phyloP scores from a whole-genome alignment of 2,329 filamentous ascomycete genomes.

The Teratosphaeria epicoccoides region DNA sequence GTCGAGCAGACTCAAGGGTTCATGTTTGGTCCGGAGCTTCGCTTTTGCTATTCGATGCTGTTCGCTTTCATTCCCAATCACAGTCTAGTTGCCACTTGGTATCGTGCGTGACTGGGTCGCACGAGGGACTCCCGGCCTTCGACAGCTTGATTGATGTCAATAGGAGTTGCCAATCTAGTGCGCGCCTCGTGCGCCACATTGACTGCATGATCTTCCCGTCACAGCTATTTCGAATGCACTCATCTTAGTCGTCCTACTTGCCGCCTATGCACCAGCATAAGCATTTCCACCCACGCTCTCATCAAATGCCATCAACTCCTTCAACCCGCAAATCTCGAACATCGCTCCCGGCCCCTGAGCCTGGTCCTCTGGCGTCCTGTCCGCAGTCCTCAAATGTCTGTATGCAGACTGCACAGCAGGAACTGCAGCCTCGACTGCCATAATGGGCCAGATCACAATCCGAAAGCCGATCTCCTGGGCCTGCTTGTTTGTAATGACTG shows the following conservation, averaged over 20 bases:
- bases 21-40: no score
- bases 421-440: slow-evolving; percentile 37
- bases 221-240: not conserved
- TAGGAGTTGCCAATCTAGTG: no score
- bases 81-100: no score
- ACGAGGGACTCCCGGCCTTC: no score
- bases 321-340: slow-evolving; percentile 44
- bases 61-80: no score
- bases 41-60: not conserved
- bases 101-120: no score
- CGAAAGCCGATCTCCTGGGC: slow-evolving; percentile 47
- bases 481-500: slow-evolving; percentile 42
- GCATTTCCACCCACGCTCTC: slow-evolving; percentile 33
- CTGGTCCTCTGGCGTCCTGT: slow-evolving; percentile 26
- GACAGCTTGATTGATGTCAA: no score
- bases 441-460: slow-evolving; percentile 48
- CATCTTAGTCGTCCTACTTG: not conserved
- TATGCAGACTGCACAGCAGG: slow-evolving; percentile 20
- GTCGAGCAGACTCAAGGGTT: no score
- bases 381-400: slow-evolving; percentile 27
- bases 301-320: slow-evolving; percentile 43
- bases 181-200: not conserved
- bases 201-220: not conserved
- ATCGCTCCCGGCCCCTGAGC: slow-evolving; percentile 37
- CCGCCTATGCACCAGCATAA: slow-evolving; percentile 6